A percentile compares a stretch with the other conserved stretches of the same genome.
phyloP scores from a whole-genome alignment of 345 rosid species.

The Arabis hirsuta region DNA sequence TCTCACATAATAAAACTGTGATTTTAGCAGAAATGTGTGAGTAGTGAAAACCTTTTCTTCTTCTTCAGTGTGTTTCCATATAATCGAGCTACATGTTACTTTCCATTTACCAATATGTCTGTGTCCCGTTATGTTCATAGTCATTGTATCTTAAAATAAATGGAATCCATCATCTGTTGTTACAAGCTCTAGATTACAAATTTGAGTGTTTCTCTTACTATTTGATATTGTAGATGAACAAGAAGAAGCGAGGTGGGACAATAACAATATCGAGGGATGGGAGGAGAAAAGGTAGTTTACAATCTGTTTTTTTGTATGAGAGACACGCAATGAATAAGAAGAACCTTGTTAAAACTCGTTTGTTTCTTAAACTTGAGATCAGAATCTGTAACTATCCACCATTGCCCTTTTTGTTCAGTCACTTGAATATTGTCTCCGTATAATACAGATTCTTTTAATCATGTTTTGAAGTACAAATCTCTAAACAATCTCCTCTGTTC shows the following conservation, averaged over 20 bases:
- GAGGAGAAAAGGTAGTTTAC: conserved; percentile 35
- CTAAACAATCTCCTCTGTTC: not conserved
- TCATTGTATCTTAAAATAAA: conserved; percentile 1
- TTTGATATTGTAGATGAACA: conserved; percentile 32
- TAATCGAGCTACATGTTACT: not conserved
- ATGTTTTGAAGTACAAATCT: not conserved
- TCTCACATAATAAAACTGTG: too few species aligned
- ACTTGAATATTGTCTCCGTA: not conserved
- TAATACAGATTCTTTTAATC: not conserved
- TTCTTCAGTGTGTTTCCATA: not conserved
- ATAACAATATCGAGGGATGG: conserved; percentile 34
- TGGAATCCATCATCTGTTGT: not conserved
- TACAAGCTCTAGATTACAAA: not conserved
- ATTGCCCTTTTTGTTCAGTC: not conserved
- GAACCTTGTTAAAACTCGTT: conserved; percentile 13
- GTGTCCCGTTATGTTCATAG: not conserved
- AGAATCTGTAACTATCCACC: conserved; percentile 17
- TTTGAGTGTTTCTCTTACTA: not conserved
- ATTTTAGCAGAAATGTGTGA: not conserved
- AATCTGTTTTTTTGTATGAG: not conserved
- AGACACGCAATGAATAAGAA: not conserved
- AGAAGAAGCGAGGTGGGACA: conserved; percentile 41
- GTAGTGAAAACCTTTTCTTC: not conserved
- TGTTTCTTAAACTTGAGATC: not conserved
- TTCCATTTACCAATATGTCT: not conserved